Percentiles rank a stretch among this genome's conserved stretches.
phyloP scores from a whole-genome alignment of 306 rosid species.

The Gynostemma pentaphyllum region DNA sequence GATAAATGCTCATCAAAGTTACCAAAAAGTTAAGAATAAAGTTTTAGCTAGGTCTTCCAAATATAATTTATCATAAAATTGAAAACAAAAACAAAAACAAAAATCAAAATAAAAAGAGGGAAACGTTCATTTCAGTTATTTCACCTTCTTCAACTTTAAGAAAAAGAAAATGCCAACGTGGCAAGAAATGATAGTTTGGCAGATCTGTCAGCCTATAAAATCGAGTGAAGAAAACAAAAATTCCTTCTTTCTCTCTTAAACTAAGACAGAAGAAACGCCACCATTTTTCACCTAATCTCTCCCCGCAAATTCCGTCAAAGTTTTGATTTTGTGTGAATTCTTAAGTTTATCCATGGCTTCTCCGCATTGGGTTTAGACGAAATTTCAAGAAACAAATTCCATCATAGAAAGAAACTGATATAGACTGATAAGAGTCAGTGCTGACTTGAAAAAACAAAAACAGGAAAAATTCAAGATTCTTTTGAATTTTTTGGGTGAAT shows the following conservation, averaged over 20 bases:
- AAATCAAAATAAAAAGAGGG: no score
- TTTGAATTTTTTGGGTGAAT: background rate
- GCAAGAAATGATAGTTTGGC: background rate
- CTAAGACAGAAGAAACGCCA: background rate
- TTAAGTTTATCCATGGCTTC: no score
- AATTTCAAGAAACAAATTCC: background rate
- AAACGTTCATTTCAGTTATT: no score
- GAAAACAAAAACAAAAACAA: no score
- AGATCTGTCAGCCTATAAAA: slow-evolving; percentile 8
- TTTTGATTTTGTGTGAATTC: no score
- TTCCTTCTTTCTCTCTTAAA: background rate
- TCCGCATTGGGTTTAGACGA: background rate
- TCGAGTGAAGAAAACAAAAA: background rate
- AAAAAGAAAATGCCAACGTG: background rate
- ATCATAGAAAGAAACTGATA: background rate
- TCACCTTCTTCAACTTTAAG: no score
- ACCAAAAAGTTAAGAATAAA: no score
- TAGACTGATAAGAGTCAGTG: background rate
- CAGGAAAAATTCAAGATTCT: background rate
- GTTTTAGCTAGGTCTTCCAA: no score
- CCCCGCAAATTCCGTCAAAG: background rate
- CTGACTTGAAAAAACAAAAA: background rate
- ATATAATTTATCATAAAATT: no score
- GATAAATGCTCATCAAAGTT: no score
- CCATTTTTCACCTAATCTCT: background rate